Evolutionary conservation across 2,329 filamentous ascomycete genomes (phyloP), one percentile per base, ranked within the genome.

Genomic region (Trichoderma sp.): DNA sequence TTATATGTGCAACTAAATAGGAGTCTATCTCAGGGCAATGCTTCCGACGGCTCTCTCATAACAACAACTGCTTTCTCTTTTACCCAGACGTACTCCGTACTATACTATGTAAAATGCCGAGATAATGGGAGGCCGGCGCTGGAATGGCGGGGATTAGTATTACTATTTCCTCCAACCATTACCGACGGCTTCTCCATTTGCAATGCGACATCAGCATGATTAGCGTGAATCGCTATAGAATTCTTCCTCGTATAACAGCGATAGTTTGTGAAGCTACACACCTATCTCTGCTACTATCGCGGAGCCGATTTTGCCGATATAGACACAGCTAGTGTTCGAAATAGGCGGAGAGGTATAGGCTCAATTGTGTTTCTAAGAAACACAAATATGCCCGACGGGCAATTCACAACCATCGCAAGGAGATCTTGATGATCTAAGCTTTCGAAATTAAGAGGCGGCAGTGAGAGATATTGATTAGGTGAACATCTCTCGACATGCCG

Each of bases 21-120:
- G 9, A 17, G 13, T 22, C 39, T 19, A 19, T 34, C 35, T n/a
- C 35, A 42, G 17, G 7, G 45, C n/a, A 12, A 7, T 64, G 25
- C 35, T 64, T 64, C 61, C 61, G 61, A 64, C 61, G 61, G 61
- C 50, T 64, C 35, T 19, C 35, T 45, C 35, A 15, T 48, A 42
- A 22, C 17, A 39, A 37, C 50, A 56, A 2, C 15, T 34, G 22
- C 61, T 27, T 34, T 34, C 25, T 10, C 5, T 8, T 32, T 35
- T 22, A 15, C 50, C 32, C 19, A 19, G n/a, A 25, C 25, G 10
- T 45, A n/a, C 42, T 19, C 42, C 19, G 29, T n/a, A n/a, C n/a
- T n/a, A 54, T 12, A 19, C 4, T 34, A 19, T 32, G 8, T 19
- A 39, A 19, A 64, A 39, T 29, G 60, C 60, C 35, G 61, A 22